phyloP scores from a whole-genome alignment of 1,139 yeast species.

The Yamadazyma songkhlaensis region DNA sequence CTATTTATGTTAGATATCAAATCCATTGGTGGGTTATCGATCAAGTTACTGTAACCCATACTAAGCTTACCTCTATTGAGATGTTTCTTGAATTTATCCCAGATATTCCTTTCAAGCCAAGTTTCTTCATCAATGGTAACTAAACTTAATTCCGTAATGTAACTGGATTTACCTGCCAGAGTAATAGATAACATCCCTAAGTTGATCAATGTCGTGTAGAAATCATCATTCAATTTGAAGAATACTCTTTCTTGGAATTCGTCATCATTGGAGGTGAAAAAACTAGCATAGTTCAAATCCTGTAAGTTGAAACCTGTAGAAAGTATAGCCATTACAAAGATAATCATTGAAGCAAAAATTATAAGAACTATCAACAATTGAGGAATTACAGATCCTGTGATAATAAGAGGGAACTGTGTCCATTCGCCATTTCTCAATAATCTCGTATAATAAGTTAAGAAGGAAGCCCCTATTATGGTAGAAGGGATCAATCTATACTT shows the following conservation, averaged over 20 bases:
- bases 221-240: slow-evolving; percentile 53
- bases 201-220: slow-evolving; percentile 58
- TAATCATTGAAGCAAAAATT: slow-evolving; percentile 46
- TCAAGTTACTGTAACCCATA: slow-evolving; percentile 34
- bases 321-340: slow-evolving; percentile 55
- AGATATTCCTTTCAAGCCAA: slow-evolving; percentile 51
- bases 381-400: slow-evolving; percentile 58
- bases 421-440: slow-evolving; percentile 30
- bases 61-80: slow-evolving; percentile 5
- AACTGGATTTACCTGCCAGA: slow-evolving; percentile 65
- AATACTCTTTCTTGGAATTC: slow-evolving; percentile 13
- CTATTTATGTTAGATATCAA: slow-evolving; percentile 19
- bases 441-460: slow-evolving; percentile 44
- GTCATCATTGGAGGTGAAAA: slow-evolving; percentile 27
- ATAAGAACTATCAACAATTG: slow-evolving; percentile 53
- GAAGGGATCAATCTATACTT: slow-evolving; percentile 62
- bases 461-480: slow-evolving; percentile 49
- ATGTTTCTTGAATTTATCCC: slow-evolving; percentile 17
- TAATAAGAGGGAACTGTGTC: slow-evolving; percentile 49
- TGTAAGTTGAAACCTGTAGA: slow-evolving; percentile 52
- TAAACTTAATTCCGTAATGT: slow-evolving; percentile 57
- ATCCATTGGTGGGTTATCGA: slow-evolving; percentile 26
- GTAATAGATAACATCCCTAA: slow-evolving; percentile 63
- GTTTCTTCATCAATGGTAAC: slow-evolving; percentile 50
- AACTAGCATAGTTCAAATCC: slow-evolving; percentile 48